These are phyloP conservation scores for Cordyceps cicadae DNA, from an alignment of 2,329 filamentous ascomycete genomes.

Conservation along the genomic window DNA sequence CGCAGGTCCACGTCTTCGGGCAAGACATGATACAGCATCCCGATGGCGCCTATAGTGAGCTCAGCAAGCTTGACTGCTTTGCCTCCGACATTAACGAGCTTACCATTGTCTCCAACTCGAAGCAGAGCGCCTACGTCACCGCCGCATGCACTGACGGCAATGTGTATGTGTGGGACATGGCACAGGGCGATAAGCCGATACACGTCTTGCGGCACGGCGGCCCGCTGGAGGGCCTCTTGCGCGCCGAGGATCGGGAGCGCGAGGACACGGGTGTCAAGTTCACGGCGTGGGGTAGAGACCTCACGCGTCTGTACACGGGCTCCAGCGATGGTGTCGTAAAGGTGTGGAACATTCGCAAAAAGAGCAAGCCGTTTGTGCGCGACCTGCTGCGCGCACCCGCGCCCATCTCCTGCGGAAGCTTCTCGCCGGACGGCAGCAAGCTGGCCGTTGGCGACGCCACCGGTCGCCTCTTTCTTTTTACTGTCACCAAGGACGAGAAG, in stretches of 20 bases:
- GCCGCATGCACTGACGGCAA: constrained; percentile 55
- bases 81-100: constrained; percentile 57
- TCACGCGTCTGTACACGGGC: constrained; percentile 54
- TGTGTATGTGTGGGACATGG: constrained; percentile 56
- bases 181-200: constrained; percentile 44
- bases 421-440: constrained; percentile 47
- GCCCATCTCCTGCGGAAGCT: constrained; percentile 49
- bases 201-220: constrained; percentile 47
- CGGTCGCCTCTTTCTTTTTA: constrained; percentile 50
- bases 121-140: constrained; percentile 43
- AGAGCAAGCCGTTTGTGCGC: constrained; percentile 37
- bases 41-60: constrained; percentile 30
- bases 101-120: constrained; percentile 48
- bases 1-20: constrained; percentile 49
- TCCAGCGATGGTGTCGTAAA: constrained; percentile 56
- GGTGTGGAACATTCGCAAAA: constrained; percentile 51
- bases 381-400: constrained; percentile 46
- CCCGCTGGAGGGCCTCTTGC: constrained; percentile 28
- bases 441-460: constrained; percentile 54
- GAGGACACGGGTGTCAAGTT: constrained; percentile 58
- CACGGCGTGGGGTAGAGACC: constrained; percentile 49
- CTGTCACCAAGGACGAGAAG: constrained; percentile 37
- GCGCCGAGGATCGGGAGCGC: constrained; percentile 36
- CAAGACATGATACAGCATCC: constrained; percentile 20
- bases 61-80: constrained; percentile 49